phyloP scores from a whole-genome alignment of 2,329 filamentous ascomycete species.

The Pestalotiopsis sp. region DNA sequence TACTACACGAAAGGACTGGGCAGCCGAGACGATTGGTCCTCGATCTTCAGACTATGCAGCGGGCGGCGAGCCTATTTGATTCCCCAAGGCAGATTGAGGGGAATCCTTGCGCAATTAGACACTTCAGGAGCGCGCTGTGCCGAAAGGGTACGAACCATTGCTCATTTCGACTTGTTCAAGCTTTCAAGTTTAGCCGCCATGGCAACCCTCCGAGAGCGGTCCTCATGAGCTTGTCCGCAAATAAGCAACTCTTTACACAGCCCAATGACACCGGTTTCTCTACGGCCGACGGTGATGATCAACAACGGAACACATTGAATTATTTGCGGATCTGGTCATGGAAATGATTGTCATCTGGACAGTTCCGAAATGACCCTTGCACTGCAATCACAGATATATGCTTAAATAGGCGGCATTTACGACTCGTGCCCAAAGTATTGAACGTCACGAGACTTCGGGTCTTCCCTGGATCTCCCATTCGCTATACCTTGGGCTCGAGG shows the following conservation, averaged over 20 bases:
- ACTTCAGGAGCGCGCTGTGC: background rate
- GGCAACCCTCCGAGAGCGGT: background rate
- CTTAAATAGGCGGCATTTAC: background rate
- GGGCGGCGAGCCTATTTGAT: background rate
- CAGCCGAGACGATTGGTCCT: background rate
- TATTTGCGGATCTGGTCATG: background rate
- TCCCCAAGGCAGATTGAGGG: slow-evolving; percentile 9
- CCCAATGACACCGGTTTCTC: background rate
- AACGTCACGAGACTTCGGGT: background rate
- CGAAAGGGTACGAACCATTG: background rate
- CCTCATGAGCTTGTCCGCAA: background rate
- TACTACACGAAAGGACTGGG: background rate
- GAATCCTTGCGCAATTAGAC: slow-evolving; percentile 6
- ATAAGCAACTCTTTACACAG: background rate
- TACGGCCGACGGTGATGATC: background rate
- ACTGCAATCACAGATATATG: background rate
- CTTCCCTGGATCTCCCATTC: background rate
- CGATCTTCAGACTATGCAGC: background rate
- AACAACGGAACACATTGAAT: background rate
- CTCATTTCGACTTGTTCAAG: background rate
- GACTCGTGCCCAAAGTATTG: background rate
- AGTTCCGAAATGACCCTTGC: background rate
- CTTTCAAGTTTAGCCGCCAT: slow-evolving; percentile 12
- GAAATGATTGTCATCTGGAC: background rate
- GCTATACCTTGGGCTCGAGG: background rate